Conservation (phyloP, 441 rosid species). For the Jatropha podagrica region DNA sequence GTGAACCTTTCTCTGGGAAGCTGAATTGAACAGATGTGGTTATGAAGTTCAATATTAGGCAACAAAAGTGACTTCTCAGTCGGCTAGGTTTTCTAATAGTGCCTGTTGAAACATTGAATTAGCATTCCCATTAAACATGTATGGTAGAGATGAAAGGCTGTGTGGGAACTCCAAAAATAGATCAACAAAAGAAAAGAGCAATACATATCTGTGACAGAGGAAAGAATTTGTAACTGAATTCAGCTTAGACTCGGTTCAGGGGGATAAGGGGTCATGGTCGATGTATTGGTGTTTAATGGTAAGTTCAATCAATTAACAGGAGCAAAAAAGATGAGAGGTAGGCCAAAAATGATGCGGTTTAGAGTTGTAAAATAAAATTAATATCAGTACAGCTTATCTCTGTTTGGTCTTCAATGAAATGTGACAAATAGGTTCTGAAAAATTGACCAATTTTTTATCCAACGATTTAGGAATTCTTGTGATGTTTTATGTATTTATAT, state of each 20-base stretch:
- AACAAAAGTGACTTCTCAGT: neutral
- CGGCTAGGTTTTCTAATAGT: neutral
- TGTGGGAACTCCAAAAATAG: neutral
- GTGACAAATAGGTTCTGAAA: no score
- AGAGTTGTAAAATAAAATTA: no score
- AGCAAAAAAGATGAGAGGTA: neutral
- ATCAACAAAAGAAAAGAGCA: no score
- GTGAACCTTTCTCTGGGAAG: no score
- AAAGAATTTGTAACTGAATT: neutral
- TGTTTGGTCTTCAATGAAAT: no score
- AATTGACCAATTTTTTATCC: no score
- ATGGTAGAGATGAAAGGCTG: neutral
- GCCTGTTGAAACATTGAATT: neutral
- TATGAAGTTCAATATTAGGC: no score
- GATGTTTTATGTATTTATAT: no score
- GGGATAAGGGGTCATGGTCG: neutral
- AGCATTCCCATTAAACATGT: neutral
- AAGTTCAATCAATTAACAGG: neutral
- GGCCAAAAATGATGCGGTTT: neutral
- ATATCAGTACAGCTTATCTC: no score
- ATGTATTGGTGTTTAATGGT: neutral
- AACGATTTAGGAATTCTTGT: no score
- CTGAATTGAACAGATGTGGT: no score
- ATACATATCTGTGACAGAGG: neutral
- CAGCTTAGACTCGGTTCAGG: neutral